These are phyloP conservation scores for Cutaneotrichosporon spelunceum DNA, from an alignment of 1,284 basidiomycete genomes.

Conservation along the genomic window DNA sequence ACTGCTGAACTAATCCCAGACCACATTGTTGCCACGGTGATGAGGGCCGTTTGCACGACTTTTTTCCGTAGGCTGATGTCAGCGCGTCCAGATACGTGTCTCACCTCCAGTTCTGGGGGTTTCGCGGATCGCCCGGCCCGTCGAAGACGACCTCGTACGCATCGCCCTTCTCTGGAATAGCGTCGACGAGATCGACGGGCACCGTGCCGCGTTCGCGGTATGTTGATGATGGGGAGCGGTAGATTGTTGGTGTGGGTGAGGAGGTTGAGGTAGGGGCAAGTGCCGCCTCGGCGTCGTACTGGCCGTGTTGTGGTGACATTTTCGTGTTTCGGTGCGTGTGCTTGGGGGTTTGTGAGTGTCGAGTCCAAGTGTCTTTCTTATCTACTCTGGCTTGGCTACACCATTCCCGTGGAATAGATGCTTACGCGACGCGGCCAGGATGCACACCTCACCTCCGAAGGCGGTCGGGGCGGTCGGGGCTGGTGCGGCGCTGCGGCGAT, in stretches of 20 bases:
- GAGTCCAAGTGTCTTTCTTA: too few relatives aligned
- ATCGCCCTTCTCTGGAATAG: conserved; percentile 18
- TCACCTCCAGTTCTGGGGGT: conserved; percentile 65
- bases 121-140: conserved; percentile 60
- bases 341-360: too few relatives aligned
- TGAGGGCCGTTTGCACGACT: conserved; percentile 20
- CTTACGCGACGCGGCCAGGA: too few relatives aligned
- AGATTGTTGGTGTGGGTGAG: conserved; percentile 14
- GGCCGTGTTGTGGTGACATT: not conserved
- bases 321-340: not conserved
- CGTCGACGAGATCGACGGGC: conserved; percentile 17
- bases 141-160: conserved; percentile 59
- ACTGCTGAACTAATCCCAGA: conserved; percentile 21
- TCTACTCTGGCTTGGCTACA: too few relatives aligned
- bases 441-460: too few relatives aligned
- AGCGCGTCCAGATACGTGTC: not conserved
- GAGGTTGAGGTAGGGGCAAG: not conserved
- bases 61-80: conserved; percentile 17
- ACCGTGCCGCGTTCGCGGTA: conserved; percentile 16
- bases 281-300: not conserved
- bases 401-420: too few relatives aligned
- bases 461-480: too few relatives aligned
- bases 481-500: too few relatives aligned
- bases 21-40: conserved; percentile 27
- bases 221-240: not conserved